These are phyloP conservation scores for Chara braunii DNA, from an alignment of 139 green algal species.

Conservation along the genomic window DNA sequence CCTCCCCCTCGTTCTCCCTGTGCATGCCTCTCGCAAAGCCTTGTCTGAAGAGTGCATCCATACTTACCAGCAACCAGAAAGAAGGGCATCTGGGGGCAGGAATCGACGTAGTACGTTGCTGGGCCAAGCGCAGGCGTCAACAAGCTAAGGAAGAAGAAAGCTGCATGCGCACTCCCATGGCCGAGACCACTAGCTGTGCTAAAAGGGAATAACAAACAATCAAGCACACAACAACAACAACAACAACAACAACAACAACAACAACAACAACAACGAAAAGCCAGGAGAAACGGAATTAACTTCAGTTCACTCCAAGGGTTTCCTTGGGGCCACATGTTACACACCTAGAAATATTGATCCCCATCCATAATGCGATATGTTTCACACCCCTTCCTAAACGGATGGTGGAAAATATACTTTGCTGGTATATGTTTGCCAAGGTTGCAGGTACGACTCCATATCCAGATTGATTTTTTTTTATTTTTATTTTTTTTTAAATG, in stretches of 20 bases:
- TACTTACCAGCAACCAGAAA: constrained; percentile 16
- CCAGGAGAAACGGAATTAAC: neutral
- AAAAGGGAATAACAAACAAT: neutral
- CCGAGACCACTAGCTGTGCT: constrained; percentile 10
- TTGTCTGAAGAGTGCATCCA: too few species aligned
- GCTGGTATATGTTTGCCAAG: too few species aligned
- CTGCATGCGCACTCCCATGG: constrained; percentile 17
- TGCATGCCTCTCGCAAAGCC: too few species aligned
- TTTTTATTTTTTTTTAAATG: too few species aligned
- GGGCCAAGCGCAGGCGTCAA: constrained; percentile 8
- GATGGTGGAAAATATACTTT: too few species aligned
- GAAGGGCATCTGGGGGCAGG: constrained; percentile 17
- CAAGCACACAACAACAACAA: neutral
- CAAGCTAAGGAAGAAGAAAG: constrained; percentile 17
- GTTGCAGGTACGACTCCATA: too few species aligned
- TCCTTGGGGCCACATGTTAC: neutral
- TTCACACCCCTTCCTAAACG: too few species aligned
- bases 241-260: neutral
- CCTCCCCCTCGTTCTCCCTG: too few species aligned
- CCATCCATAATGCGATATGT: too few species aligned
- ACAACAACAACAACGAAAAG: neutral
- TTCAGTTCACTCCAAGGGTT: neutral
- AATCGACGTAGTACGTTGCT: constrained; percentile 13
- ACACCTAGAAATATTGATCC: neutral
- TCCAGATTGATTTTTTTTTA: too few species aligned